Percentiles rank a stretch among this genome's conserved stretches.
Conservation (phyloP, 306 rosid species). For the Echinosophora koreensis region DNA sequence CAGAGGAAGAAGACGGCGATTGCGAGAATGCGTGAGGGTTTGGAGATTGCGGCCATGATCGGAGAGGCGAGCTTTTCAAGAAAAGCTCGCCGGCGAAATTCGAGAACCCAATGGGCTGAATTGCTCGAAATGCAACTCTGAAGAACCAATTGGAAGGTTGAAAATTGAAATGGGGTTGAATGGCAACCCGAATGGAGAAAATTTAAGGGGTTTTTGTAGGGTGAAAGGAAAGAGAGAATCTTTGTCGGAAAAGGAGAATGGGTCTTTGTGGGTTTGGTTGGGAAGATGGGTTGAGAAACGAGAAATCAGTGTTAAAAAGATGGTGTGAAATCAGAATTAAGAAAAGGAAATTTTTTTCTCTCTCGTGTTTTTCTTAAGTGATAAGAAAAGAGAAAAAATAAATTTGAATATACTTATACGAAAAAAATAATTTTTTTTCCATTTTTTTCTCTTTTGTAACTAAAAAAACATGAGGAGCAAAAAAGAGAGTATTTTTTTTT, state of each 20-base stretch:
- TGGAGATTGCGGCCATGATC: conserved; percentile 49
- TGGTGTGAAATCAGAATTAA: background rate
- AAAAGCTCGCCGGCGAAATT: conserved; percentile 40
- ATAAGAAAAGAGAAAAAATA: too few relatives aligned
- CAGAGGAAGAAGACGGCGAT: conserved; percentile 44
- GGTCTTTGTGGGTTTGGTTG: background rate
- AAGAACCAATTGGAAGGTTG: background rate
- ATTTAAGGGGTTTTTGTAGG: background rate
- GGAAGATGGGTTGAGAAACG: background rate
- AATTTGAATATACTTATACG: too few relatives aligned
- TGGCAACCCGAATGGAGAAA: conserved; percentile 14
- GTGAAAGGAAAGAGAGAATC: conserved; percentile 17
- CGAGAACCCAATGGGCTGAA: background rate
- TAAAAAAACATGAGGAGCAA: too few relatives aligned
- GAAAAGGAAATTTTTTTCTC: too few relatives aligned
- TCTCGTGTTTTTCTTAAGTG: too few relatives aligned
- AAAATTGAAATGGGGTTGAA: background rate
- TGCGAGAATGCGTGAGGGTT: conserved; percentile 33
- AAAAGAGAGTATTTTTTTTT: too few relatives aligned
- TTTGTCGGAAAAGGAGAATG: background rate
- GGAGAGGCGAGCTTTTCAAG: conserved; percentile 49
- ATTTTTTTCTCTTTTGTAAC: too few relatives aligned
- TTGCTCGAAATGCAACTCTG: too few relatives aligned
- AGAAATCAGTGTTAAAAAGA: background rate
- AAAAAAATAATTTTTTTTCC: too few relatives aligned